phyloP scores from a whole-genome alignment of 2,329 filamentous ascomycete genomes.

The Chaetothyriales sp. region DNA sequence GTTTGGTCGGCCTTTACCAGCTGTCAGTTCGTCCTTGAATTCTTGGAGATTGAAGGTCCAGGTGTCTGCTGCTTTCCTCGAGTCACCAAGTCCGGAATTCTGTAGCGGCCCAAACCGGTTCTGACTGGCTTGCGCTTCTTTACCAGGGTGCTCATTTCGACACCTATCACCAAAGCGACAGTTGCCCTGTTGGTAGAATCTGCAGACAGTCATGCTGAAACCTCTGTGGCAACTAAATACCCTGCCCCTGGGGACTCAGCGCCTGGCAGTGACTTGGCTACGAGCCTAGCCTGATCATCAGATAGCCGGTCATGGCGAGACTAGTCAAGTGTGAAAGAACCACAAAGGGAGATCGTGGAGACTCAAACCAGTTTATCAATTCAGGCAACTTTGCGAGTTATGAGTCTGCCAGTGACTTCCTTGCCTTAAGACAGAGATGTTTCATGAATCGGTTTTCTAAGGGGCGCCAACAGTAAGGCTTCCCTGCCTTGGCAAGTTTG shows the following conservation, averaged over 20 bases:
- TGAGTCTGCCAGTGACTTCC: no score
- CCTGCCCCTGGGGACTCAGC: background rate
- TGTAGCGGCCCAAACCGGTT: slow-evolving; percentile 11
- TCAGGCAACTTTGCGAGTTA: no score
- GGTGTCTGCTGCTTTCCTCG: slow-evolving; percentile 15
- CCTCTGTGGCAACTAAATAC: background rate
- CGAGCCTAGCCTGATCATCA: no score
- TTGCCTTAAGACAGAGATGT: no score
- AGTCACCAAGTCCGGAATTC: background rate
- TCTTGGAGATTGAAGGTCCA: slow-evolving; percentile 27
- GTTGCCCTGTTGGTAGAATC: slow-evolving; percentile 50
- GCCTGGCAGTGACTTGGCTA: no score
- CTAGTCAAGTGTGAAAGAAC: no score
- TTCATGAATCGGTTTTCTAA: no score
- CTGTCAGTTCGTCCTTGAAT: slow-evolving; percentile 53
- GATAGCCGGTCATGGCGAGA: no score
- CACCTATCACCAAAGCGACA: slow-evolving; percentile 53
- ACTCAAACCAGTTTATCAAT: no score
- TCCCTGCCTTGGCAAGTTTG: background rate
- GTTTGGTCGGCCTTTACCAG: slow-evolving; percentile 51
- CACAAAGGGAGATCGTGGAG: no score
- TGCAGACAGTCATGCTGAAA: slow-evolving; percentile 40
- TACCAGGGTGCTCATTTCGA: slow-evolving; percentile 43
- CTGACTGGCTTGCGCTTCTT: slow-evolving; percentile 2
- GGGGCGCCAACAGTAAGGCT: background rate